phyloP scores from a whole-genome alignment of 1,284 basidiomycete species.

The Sutorius eximius region DNA sequence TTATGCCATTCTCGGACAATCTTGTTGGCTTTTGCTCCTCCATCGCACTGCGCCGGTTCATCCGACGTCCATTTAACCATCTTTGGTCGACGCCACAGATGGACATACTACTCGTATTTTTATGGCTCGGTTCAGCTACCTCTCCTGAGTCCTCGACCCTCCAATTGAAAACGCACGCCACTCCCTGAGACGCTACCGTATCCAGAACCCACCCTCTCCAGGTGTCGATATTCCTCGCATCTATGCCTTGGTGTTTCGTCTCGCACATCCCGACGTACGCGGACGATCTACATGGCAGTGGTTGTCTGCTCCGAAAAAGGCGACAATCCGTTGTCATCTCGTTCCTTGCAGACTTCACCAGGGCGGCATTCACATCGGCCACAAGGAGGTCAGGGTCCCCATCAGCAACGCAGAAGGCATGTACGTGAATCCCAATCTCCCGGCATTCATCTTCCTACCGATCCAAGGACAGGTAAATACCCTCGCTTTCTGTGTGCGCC shows the following conservation, averaged over 20 bases:
- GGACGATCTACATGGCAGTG: neutral
- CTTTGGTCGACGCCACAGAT: slow-evolving; percentile 7
- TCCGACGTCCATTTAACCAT: slow-evolving; percentile 10
- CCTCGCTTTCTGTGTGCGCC: too few relatives aligned
- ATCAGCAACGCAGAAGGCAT: too few relatives aligned
- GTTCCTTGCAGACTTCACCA: neutral
- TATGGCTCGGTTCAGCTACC: neutral
- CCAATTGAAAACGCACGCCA: neutral
- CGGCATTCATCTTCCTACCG: too few relatives aligned
- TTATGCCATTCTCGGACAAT: neutral
- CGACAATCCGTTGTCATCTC: neutral
- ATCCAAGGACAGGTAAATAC: too few relatives aligned
- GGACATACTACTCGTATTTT: slow-evolving; percentile 2
- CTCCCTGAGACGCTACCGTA: neutral
- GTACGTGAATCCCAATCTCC: too few relatives aligned
- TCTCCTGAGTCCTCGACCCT: neutral
- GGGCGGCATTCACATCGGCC: too few relatives aligned
- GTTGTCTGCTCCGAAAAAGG: neutral
- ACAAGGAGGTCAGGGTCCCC: too few relatives aligned
- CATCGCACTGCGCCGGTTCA: neutral
- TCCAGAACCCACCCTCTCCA: neutral
- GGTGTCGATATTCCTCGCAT: neutral
- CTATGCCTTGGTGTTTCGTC: neutral
- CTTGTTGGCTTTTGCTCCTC: neutral
- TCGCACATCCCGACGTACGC: neutral